Evolutionary conservation across 1,284 basidiomycete species (phyloP), one percentile per base, ranked within the genome.

Genomic region (Cryptococcus sp.): DNA sequence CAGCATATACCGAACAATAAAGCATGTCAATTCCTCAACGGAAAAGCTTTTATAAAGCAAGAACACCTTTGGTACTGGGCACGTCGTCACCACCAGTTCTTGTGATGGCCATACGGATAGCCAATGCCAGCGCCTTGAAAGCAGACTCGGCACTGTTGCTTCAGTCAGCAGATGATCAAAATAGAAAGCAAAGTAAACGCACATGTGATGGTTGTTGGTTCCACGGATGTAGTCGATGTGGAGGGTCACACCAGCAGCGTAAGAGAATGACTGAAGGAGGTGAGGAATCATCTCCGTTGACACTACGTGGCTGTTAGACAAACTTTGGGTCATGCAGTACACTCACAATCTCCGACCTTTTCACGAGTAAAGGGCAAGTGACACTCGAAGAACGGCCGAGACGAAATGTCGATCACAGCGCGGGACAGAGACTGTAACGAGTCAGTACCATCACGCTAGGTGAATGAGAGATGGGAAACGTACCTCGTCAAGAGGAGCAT

Each of bases 141-240:
- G 94, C 92, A 5, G 93, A 92, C 78, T 99, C 96, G 37, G 93
- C 86, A 59, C 95, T 93, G 68, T 10, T 54, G 20, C n/a, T 48
- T 4, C 39, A 17, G 38, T 59, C 29, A 59, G 43, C 52, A 19
- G 41, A 34, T 52, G 26, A 23, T 26, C 23, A 3, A 6, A 29
- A 26, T 46, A 29, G 5, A 38, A 34, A 38, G 7, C 23, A 17
- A 25, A 20, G 38, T 1, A 7, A 13, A 79, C 86, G 63, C 72
- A 93, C 93, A 90, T 86, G 79, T 99, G 96, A 78, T 99, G 96
- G 76, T 99, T 96, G 80, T 99, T 99, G 68, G 91, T 88, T 50
- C 96, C 96, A 37, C 93, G 83, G 54, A 99, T 82, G 43, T 90
- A 91, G 76, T 99, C 96, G 50, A 99, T 85, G 74, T 99, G 96